Evolutionary conservation across 805 yeast species (phyloP).

Genomic region (Wickerhamomyces rabaulensis): DNA sequence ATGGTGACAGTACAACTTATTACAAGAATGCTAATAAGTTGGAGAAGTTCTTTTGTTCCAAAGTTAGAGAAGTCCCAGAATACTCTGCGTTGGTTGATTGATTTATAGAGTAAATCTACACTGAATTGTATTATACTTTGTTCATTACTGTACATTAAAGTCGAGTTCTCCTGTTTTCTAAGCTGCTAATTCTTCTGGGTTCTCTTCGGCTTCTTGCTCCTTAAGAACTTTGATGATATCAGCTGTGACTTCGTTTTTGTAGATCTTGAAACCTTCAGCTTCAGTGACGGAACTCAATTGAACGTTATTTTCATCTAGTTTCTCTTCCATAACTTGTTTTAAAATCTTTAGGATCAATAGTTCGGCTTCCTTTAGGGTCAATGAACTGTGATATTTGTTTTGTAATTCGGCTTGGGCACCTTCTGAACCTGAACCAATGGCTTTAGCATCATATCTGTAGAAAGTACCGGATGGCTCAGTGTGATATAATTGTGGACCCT

Average conservation of each 20-base stretch:
- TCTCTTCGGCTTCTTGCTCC: constrained; percentile 55
- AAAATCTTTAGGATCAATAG: constrained; percentile 78
- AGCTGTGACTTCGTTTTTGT: constrained; percentile 77
- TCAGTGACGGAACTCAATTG: constrained; percentile 91
- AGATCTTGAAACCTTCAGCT: constrained; percentile 80
- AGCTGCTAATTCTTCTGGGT: constrained; percentile 15
- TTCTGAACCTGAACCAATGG: constrained; percentile 97
- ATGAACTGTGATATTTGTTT: constrained; percentile 90
- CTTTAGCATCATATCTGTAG: constrained; percentile 96
- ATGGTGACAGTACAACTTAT: constrained; percentile 91
- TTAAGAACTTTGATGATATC: constrained; percentile 73
- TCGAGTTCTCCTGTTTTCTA: neutral
- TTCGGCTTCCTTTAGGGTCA: constrained; percentile 92
- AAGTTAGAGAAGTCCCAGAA: constrained; percentile 88
- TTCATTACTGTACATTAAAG: neutral
- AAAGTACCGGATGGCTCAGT: constrained; percentile 99
- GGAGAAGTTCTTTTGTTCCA: constrained; percentile 80
- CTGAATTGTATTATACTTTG: neutral
- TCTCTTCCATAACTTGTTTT: constrained; percentile 99
- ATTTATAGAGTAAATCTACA: constrained; percentile 6
- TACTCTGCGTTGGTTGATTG: constrained; percentile 75
- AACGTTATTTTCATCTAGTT: constrained; percentile 89
- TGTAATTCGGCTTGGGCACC: constrained; percentile 98
- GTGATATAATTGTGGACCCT: constrained; percentile 94
- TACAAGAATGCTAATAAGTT: constrained; percentile 91